phyloP scores from a whole-genome alignment of 257 asterid species.

The Petrea volubilis region DNA sequence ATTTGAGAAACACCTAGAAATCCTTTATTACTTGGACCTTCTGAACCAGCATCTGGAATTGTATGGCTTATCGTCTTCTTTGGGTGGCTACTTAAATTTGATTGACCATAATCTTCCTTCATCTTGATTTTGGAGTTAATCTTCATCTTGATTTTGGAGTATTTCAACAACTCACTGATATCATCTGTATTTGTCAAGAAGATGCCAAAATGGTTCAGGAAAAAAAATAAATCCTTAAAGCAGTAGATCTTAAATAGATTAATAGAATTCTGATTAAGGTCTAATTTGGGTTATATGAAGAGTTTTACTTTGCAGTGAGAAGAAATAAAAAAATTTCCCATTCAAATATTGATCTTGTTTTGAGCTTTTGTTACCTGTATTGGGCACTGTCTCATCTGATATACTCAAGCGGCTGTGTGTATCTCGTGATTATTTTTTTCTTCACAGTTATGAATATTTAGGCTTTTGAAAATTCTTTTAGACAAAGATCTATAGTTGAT shows the following conservation, averaged over 20 bases:
- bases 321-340: background rate
- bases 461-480: background rate
- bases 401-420: background rate
- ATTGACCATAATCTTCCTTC: no score
- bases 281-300: background rate
- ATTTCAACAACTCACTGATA: no score
- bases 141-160: no score
- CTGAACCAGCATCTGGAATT: no score
- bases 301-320: background rate
- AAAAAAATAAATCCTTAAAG: no score
- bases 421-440: background rate
- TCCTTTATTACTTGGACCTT: no score
- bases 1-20: no score
- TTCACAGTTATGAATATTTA: background rate
- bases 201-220: no score
- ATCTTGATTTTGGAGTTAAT: no score
- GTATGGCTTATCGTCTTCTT: no score
- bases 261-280: background rate
- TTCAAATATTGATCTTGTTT: background rate
- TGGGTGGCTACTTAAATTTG: no score
- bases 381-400: background rate
- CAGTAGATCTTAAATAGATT: background rate
- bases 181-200: no score
- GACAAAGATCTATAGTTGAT: slow-evolving; percentile 3
- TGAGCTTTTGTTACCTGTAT: background rate